Percentiles rank a stretch among this genome's conserved stretches.
Evolutionary conservation across 305 asterid genomes (phyloP).

Genomic region (Fraxinus dipetala): DNA sequence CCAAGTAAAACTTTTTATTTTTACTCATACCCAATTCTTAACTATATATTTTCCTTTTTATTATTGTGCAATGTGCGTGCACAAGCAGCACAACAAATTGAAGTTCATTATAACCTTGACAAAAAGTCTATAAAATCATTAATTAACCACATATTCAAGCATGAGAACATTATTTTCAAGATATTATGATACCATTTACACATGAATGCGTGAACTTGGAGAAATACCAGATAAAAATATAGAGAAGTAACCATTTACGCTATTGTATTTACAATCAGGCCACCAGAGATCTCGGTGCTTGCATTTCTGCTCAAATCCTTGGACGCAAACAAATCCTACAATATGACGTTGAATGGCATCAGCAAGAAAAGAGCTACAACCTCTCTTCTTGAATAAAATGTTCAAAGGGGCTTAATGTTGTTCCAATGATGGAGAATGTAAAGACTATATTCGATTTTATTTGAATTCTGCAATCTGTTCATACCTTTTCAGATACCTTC

Average conservation of each 20-base stretch:
- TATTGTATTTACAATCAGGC: slow-evolving; percentile 42
- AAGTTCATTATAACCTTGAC: neutral
- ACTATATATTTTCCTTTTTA: neutral
- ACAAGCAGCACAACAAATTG: neutral
- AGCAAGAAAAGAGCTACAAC: neutral
- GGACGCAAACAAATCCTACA: slow-evolving; percentile 84
- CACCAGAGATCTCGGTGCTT: slow-evolving; percentile 69
- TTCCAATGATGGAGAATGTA: neutral
- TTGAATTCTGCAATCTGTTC: slow-evolving; percentile 10
- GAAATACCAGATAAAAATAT: neutral
- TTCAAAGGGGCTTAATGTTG: neutral
- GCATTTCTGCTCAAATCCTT: slow-evolving; percentile 66
- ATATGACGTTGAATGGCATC: slow-evolving; percentile 19
- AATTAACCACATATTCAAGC: neutral
- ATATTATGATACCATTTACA: neutral
- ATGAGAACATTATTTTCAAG: neutral
- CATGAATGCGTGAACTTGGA: neutral
- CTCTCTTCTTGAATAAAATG: neutral
- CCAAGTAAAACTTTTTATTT: slow-evolving; percentile 22
- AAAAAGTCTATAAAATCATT: neutral
- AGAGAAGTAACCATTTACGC: neutral
- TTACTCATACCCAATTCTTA: no score
- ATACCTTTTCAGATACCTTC: slow-evolving; percentile 83
- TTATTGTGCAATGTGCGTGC: neutral
- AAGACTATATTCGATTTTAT: neutral